Evolutionary conservation across 192 early-diverging fungal species (phyloP), one percentile per base, ranked within the genome.

Genomic region (Geranomyces variabilis): DNA sequence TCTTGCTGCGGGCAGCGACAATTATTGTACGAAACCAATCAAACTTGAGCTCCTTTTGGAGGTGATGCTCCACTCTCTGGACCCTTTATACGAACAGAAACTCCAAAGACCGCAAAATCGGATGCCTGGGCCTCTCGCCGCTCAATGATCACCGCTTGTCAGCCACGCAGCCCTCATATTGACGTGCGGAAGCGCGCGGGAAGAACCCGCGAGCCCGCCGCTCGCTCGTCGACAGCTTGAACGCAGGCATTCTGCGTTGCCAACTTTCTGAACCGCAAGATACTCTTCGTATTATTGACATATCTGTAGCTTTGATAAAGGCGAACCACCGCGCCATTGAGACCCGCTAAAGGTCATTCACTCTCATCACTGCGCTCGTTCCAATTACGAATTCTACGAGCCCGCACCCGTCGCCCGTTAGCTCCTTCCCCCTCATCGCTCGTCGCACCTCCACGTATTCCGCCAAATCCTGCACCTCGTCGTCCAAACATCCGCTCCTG

Each of bases 371-470:
- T 71, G 19, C 60, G 65, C 0, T 74, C 74, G 76, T 81, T 81
- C 80, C 80, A 81, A 71, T 81, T 81, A 22, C 80, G 69, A n/a
- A 81, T 46, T 15, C 77, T 77, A 22, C 69, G 59, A 26, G 73
- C 57, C 46, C 80, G 29, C 45, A 75, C 24, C 63, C 66, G 48
- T 28, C 51, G 51, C 14, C 26, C 26, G 3, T 55, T 28, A 8
- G 19, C 6, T 55, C 14, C 51, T 6, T 6, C 21, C 4, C 14
- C 51, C 21, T 55, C 51, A 55, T n/a, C 51, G 26, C 26, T 55
- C 14, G 26, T 41, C 36, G 10, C 36, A 10, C 5, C 10, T 41
- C 36, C 36, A 3, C 36, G 36, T 41, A 3, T 10, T 41, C 36
- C 36, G 5, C 36, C 36, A 3, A 10, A 41, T 10, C 36, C n/a